Percentiles rank a stretch among this genome's conserved stretches.
phyloP scores from a whole-genome alignment of 2,329 filamentous ascomycete species.

The Lachnellula cervina region DNA sequence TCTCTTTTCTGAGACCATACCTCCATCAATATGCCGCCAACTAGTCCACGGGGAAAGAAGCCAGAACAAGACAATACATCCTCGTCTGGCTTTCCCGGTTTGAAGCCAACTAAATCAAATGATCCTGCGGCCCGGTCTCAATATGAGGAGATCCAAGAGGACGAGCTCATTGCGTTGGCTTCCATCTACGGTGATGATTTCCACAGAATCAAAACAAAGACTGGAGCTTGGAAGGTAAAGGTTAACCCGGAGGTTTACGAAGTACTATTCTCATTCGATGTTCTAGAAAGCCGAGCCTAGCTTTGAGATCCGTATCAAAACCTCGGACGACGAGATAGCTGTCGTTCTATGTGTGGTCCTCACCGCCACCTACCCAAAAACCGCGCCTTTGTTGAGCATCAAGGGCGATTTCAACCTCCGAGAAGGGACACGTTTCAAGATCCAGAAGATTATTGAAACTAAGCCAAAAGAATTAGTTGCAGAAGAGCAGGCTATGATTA shows the following conservation, averaged over 20 bases:
- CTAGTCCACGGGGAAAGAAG: slow-evolving; percentile 32
- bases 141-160: slow-evolving; percentile 80
- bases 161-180: slow-evolving; percentile 79
- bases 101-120: slow-evolving; percentile 14
- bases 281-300: slow-evolving; percentile 70
- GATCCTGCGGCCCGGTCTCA: slow-evolving; percentile 47
- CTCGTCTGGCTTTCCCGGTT: slow-evolving; percentile 20
- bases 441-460: slow-evolving; percentile 59
- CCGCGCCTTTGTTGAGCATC: slow-evolving; percentile 66
- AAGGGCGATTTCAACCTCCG: slow-evolving; percentile 61
- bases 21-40: slow-evolving; percentile 28
- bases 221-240: slow-evolving; percentile 77
- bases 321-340: slow-evolving; percentile 65
- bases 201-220: slow-evolving; percentile 63
- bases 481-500: slow-evolving; percentile 49
- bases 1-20: slow-evolving; percentile 6
- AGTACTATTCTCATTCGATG: slow-evolving; percentile 2
- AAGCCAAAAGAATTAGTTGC: slow-evolving; percentile 49
- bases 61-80: slow-evolving; percentile 34
- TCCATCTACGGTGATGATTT: slow-evolving; percentile 92
- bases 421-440: slow-evolving; percentile 65
- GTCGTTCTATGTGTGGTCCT: slow-evolving; percentile 73
- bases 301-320: slow-evolving; percentile 75
- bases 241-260: not conserved
- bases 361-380: slow-evolving; percentile 87